Evolutionary conservation across 139 green algal species (phyloP).

Genomic region (Helicosporidium sp.): DNA sequence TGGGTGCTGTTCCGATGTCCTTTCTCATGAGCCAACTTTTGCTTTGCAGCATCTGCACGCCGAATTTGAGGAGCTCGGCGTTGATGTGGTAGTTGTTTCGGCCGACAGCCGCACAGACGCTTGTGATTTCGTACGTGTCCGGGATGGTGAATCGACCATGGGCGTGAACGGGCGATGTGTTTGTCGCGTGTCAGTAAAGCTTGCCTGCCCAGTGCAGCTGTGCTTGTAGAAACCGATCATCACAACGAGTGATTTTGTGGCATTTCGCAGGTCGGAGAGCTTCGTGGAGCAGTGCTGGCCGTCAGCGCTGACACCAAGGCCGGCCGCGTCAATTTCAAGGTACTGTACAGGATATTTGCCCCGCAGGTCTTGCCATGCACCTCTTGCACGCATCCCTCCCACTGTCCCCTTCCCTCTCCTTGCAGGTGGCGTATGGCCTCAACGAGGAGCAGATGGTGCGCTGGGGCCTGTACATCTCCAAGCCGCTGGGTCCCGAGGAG

Average conservation of each 20-base stretch:
- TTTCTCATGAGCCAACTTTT: not conserved
- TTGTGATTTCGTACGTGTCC: conserved; percentile 23
- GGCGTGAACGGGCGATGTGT: too few species aligned
- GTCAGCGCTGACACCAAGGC: conserved; percentile 20
- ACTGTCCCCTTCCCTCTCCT: not conserved
- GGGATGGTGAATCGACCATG: too few species aligned
- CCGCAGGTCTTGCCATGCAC: not conserved
- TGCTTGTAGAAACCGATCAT: too few species aligned
- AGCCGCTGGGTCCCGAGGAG: conserved; percentile 21
- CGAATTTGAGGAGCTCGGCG: conserved; percentile 31
- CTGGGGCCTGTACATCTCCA: conserved; percentile 29
- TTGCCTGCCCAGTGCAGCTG: too few species aligned
- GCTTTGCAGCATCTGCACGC: conserved; percentile 20
- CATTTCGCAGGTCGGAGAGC: conserved; percentile 16
- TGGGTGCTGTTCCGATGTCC: not conserved
- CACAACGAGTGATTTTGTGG: too few species aligned
- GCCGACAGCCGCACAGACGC: conserved; percentile 20
- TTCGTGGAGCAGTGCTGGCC: conserved; percentile 19
- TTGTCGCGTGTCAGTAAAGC: too few species aligned
- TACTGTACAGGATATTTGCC: conserved; percentile 1
- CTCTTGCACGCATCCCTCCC: not conserved
- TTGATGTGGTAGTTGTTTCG: conserved; percentile 31
- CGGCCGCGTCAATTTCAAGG: conserved; percentile 21
- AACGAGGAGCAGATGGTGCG: conserved; percentile 24
- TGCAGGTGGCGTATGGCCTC: conserved; percentile 20